A percentile compares a stretch with the other conserved stretches of the same genome.
Evolutionary conservation across 2,329 filamentous ascomycete genomes (phyloP).

Genomic region (Colletotrichum abscissum): DNA sequence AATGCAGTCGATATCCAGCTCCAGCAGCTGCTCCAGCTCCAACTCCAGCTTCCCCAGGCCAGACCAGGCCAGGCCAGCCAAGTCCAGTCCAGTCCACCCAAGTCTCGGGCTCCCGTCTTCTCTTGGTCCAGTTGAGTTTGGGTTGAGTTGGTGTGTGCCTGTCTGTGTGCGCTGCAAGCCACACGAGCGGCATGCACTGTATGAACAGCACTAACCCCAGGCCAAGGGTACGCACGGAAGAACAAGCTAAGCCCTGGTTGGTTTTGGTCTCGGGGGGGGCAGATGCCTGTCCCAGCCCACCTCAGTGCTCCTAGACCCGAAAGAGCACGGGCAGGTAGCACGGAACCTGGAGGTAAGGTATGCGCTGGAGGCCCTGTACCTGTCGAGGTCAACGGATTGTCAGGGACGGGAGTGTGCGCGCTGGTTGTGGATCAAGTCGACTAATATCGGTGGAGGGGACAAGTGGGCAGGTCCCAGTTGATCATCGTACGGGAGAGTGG

Average conservation of each 20-base stretch:
- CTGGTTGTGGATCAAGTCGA: slow-evolving; percentile 28
- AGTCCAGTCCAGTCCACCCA: background rate
- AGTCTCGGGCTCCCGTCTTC: no score
- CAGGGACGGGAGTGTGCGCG: slow-evolving; percentile 25
- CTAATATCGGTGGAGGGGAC: slow-evolving; percentile 18
- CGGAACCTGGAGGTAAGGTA: background rate
- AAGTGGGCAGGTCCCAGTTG: slow-evolving; percentile 29
- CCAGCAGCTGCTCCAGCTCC: background rate
- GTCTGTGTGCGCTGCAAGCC: slow-evolving; percentile 8
- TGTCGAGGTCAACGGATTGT: slow-evolving; percentile 14
- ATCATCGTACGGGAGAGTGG: slow-evolving; percentile 24
- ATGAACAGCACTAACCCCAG: slow-evolving; percentile 10
- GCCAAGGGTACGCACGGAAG: slow-evolving; percentile 2
- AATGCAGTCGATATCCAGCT: slow-evolving; percentile 1
- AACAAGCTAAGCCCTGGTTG: slow-evolving; percentile 13
- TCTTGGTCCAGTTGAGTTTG: background rate
- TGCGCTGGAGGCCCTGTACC: background rate
- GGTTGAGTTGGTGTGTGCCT: background rate
- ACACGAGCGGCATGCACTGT: slow-evolving; percentile 23
- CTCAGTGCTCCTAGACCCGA: background rate
- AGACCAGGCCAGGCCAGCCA: background rate
- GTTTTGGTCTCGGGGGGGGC: background rate
- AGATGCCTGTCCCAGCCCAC: background rate
- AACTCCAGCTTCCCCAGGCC: background rate
- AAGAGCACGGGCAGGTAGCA: background rate